Percentiles rank a stretch among this genome's conserved stretches.
Evolutionary conservation across 2,329 filamentous ascomycete species (phyloP).

Genomic region (Scedosporium boydii): DNA sequence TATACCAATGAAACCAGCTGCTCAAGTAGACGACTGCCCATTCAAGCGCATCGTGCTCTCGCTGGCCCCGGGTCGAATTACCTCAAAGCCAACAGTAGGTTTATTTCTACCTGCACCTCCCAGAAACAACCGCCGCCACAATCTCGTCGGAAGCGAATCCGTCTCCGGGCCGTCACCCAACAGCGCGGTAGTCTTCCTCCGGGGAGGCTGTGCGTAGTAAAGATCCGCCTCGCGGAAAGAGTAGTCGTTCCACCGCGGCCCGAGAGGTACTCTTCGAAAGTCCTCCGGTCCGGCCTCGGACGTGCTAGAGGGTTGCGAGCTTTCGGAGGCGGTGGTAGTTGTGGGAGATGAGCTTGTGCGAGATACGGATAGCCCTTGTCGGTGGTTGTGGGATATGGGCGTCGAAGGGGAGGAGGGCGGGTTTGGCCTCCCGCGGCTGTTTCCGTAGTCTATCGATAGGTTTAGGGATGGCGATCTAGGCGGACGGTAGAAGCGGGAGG

Average conservation of each 20-base stretch:
- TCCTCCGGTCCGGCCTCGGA: neutral
- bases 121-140: no score
- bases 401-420: neutral
- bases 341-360: no score
- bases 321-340: neutral
- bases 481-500: conserved; percentile 8
- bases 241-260: conserved; percentile 21
- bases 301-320: neutral
- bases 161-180: no score
- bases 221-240: conserved; percentile 25
- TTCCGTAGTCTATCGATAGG: neutral
- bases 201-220: conserved; percentile 15
- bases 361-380: no score
- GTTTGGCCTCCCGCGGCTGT: neutral
- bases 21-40: no score
- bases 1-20: no score
- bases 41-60: no score
- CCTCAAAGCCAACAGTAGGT: no score
- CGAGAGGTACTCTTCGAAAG: conserved; percentile 9
- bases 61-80: no score
- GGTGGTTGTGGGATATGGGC: neutral
- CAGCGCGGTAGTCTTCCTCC: no score
- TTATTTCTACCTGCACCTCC: no score
- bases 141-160: no score
- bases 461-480: neutral